Evolutionary conservation across 2,329 filamentous ascomycete species (phyloP).

Genomic region (Tolypocladium tropicale): DNA sequence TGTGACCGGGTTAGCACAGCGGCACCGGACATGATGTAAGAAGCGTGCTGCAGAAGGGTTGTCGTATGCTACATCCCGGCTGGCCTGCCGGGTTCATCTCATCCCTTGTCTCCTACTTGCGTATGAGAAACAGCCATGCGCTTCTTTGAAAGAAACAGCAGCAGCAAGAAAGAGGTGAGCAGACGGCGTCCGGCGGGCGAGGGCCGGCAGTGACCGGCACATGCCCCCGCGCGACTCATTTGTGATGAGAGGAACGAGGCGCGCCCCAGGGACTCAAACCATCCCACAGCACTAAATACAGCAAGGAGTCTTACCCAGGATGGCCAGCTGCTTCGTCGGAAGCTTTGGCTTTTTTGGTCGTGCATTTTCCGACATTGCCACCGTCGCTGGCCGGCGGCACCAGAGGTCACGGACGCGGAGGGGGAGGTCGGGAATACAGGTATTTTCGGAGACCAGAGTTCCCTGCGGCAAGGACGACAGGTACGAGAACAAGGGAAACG

Average conservation of each 20-base stretch:
- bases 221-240: not conserved
- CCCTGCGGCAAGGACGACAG: not conserved
- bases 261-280: too few relatives aligned
- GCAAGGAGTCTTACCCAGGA: slow-evolving; percentile 54
- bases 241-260: too few relatives aligned
- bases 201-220: not conserved
- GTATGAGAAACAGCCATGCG: not conserved
- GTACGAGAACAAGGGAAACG: not conserved
- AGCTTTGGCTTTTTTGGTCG: slow-evolving; percentile 47
- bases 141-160: not conserved
- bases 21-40: not conserved
- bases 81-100: slow-evolving; percentile 3
- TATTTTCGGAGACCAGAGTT: not conserved
- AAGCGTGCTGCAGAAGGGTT: not conserved
- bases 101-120: not conserved
- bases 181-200: not conserved
- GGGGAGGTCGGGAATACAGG: not conserved
- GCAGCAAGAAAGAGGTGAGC: not conserved
- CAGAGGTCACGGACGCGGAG: too few relatives aligned
- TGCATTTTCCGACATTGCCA: slow-evolving; percentile 1
- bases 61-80: not conserved
- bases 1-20: slow-evolving; percentile 21
- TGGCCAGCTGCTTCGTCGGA: slow-evolving; percentile 66
- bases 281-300: too few relatives aligned
- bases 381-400: not conserved